Percentiles rank a stretch among this genome's conserved stretches.
These are phyloP conservation scores for Rosa multiflora DNA, from an alignment of 306 rosid genomes.

Conservation along the genomic window DNA sequence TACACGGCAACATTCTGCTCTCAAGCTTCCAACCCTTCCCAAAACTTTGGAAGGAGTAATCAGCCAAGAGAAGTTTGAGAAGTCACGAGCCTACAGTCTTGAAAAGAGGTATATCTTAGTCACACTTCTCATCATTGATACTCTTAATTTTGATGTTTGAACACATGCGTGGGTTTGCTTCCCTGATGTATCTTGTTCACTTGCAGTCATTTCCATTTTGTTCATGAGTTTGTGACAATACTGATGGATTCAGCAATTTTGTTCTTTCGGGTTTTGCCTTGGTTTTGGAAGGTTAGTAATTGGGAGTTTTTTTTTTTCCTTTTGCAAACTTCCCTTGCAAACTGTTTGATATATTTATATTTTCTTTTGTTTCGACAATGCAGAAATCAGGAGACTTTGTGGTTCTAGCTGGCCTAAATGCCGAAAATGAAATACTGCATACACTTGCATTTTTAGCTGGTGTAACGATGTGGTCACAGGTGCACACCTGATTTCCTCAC, in stretches of 20 bases:
- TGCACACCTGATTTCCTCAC: slow-evolving; percentile 30
- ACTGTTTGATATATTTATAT: background rate
- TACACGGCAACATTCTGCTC: slow-evolving; percentile 79
- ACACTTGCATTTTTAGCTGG: slow-evolving; percentile 84
- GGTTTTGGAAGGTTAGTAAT: slow-evolving; percentile 94
- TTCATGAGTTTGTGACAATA: slow-evolving; percentile 87
- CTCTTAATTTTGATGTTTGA: background rate
- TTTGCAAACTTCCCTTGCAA: slow-evolving; percentile 2
- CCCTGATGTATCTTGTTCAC: slow-evolving; percentile 20
- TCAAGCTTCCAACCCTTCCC: slow-evolving; percentile 82
- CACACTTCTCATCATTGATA: background rate
- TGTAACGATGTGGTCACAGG: slow-evolving; percentile 93
- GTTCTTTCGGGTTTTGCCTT: slow-evolving; percentile 75
- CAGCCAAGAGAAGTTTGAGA: slow-evolving; percentile 88
- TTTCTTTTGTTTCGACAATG: slow-evolving; percentile 26
- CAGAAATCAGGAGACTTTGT: slow-evolving; percentile 82
- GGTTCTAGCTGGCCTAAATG: slow-evolving; percentile 60
- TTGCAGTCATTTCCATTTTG: slow-evolving; percentile 83
- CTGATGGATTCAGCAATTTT: slow-evolving; percentile 82
- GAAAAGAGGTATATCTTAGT: slow-evolving; percentile 73
- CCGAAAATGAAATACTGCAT: slow-evolving; percentile 89
- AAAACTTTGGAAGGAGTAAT: slow-evolving; percentile 87
- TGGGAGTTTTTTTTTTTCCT: slow-evolving; percentile 18
- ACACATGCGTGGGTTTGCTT: background rate
- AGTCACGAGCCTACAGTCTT: slow-evolving; percentile 90